These are phyloP conservation scores for Calonectria henricotiae DNA, from an alignment of 2,329 filamentous ascomycete species.

Conservation along the genomic window DNA sequence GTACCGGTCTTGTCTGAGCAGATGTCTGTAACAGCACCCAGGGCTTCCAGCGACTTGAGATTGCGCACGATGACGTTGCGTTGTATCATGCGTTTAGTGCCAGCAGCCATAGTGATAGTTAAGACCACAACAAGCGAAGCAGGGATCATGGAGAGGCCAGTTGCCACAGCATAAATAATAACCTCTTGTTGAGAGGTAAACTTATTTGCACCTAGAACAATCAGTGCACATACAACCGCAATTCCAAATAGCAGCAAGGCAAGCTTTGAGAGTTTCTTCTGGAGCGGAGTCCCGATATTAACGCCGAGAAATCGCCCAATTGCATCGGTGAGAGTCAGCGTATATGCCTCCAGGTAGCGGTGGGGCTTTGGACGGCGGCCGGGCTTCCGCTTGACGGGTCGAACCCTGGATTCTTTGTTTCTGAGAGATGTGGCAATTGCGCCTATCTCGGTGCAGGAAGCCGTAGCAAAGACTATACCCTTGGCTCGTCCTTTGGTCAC, in stretches of 20 bases:
- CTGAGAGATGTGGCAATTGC: slow-evolving; percentile 70
- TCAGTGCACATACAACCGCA: slow-evolving; percentile 78
- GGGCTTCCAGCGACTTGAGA: slow-evolving; percentile 71
- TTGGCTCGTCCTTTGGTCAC: slow-evolving; percentile 75
- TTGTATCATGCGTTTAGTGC: slow-evolving; percentile 69
- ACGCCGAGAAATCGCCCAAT: slow-evolving; percentile 78
- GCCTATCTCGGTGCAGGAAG: slow-evolving; percentile 76
- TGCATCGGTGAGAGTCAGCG: slow-evolving; percentile 66
- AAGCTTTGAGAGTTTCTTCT: slow-evolving; percentile 78
- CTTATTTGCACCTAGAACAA: slow-evolving; percentile 77
- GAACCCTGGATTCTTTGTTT: slow-evolving; percentile 57
- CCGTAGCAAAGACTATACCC: slow-evolving; percentile 75
- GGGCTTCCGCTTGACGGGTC: slow-evolving; percentile 62
- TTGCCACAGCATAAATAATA: slow-evolving; percentile 70
- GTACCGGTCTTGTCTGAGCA: slow-evolving; percentile 75
- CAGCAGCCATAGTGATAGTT: slow-evolving; percentile 74
- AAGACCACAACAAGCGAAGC: slow-evolving; percentile 68
- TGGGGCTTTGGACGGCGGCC: slow-evolving; percentile 58
- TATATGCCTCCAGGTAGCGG: slow-evolving; percentile 59
- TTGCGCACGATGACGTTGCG: slow-evolving; percentile 71
- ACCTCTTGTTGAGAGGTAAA: slow-evolving; percentile 72
- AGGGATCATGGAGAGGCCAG: slow-evolving; percentile 68
- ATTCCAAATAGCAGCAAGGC: slow-evolving; percentile 78
- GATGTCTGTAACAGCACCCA: slow-evolving; percentile 72
- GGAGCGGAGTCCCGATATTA: slow-evolving; percentile 80